Base-by-base conservation (phyloP, 495 filamentous ascomycete genomes). In the Mytilinidion resinicola region DNA sequence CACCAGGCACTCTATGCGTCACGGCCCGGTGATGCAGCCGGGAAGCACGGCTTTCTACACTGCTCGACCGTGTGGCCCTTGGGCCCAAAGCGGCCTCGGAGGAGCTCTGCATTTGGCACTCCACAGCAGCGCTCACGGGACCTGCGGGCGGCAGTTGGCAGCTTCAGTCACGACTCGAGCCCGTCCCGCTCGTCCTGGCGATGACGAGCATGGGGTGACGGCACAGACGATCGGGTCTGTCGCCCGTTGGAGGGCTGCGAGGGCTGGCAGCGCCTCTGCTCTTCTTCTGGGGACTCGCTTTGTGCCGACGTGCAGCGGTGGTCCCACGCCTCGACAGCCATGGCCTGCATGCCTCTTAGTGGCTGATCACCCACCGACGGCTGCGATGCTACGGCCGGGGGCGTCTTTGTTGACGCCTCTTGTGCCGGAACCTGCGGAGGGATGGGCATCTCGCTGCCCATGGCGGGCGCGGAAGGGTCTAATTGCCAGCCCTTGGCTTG, bases 251-350 rank as follows among this genome's bases (percentile, higher is more conserved):
- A 49, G 33, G 15, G 21, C 42, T 19, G 14, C 17, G n/a, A n/a
- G n/a, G n/a, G n/a, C n/a, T n/a, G 3, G 17, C 25, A 30, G 25
- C 25, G 21, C 46, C 46, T 49, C 21, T 9, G 14, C 17, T 20
- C 46, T 17, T 49, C 21, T 9, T 1, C 17, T 20, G 19, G 14
- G 6, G 46, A 25, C 19, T 48, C 19, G 19, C 44, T 20, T 21
- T 48, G 25, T 30, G 25, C 25, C 25, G 25, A 30, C 21, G n/a
- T 48, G 44, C 44, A 49, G 9, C 57, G 62, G 42, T 51, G 53
- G 37, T 55, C 59, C 55, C 59, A 49, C 42, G 46, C 55, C 63
- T 56, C 59, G 63, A 59, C 63, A 55, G 12, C 38, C 36, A 25
- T 39, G 9, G 25, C 25, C 2, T 30, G 25, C 25, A 30, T 2